Percentiles rank a stretch among this genome's conserved stretches.
phyloP scores from a whole-genome alignment of 139 green algal genomes.

The Nannochloris sp. region DNA sequence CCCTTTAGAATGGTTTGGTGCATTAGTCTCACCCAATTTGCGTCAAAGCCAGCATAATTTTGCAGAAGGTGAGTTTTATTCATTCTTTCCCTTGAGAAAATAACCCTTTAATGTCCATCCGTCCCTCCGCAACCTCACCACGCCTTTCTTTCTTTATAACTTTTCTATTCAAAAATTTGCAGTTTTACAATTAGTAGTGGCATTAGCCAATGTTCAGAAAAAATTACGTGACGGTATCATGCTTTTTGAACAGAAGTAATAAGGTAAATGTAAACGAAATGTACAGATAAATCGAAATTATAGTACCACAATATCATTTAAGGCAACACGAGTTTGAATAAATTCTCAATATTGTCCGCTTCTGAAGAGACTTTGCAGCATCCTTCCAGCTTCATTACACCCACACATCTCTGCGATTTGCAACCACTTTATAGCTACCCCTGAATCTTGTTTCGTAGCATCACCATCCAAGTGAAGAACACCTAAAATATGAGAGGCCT shows the following conservation, averaged over 20 bases:
- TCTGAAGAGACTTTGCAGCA: constrained; percentile 1
- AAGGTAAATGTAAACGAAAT: not conserved
- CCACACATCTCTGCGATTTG: not conserved
- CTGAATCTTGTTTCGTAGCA: not conserved
- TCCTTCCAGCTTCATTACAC: not conserved
- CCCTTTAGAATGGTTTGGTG: no score
- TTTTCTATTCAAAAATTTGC: no score
- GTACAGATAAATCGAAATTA: not conserved
- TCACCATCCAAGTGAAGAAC: constrained; percentile 6
- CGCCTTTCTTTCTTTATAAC: no score
- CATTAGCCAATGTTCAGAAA: not conserved
- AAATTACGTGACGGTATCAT: not conserved
- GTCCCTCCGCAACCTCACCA: no score
- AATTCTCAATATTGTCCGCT: constrained; percentile 9
- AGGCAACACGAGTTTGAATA: not conserved
- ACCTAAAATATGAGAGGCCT: not conserved
- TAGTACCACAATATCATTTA: no score
- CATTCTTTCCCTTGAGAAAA: no score
- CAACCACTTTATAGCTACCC: constrained; percentile 5
- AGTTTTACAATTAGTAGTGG: no score
- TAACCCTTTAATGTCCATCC: no score
- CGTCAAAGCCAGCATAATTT: no score
- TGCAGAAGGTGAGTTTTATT: no score
- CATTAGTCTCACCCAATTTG: no score
- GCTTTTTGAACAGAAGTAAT: not conserved